Percentiles rank a stretch among this genome's conserved stretches.
phyloP scores from a whole-genome alignment of 768 basidiomycete species.

The Rhodosporidiobolus sp. region DNA sequence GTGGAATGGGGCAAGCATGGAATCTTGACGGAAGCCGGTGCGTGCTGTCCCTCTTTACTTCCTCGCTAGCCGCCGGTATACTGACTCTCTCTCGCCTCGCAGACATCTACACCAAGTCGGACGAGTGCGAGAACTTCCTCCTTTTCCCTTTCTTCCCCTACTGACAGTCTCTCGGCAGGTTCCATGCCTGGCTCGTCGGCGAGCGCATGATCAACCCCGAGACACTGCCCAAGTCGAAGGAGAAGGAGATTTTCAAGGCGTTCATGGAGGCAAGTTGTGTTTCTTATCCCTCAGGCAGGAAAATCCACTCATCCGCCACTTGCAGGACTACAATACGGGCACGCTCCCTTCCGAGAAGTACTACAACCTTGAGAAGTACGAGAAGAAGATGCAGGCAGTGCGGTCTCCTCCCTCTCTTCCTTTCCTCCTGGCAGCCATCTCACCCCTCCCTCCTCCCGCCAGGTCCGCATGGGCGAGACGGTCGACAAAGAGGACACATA shows the following conservation, averaged over 20 bases:
- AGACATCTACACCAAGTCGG: conserved; percentile 39
- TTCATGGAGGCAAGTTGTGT: conserved; percentile 31
- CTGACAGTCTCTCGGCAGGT: too few species aligned
- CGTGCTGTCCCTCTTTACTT: background rate
- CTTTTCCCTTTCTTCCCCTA: too few species aligned
- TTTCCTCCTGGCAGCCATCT: too few species aligned
- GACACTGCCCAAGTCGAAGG: conserved; percentile 24
- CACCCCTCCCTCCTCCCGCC: too few species aligned
- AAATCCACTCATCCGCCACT: background rate
- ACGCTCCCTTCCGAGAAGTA: conserved; percentile 38
- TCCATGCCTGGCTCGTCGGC: conserved; percentile 30
- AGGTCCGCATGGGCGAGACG: conserved; percentile 32
- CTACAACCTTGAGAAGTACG: conserved; percentile 31
- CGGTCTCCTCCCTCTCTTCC: too few species aligned
- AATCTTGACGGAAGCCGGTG: conserved; percentile 31
- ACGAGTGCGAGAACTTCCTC: too few species aligned
- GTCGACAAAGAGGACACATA: conserved; percentile 17
- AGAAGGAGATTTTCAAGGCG: conserved; percentile 35
- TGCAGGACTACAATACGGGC: conserved; percentile 36
- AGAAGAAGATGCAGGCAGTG: conserved; percentile 28
- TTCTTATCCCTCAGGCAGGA: background rate
- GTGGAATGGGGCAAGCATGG: conserved; percentile 38
- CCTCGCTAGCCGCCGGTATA: too few species aligned
- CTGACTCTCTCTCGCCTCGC: background rate
- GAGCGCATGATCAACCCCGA: conserved; percentile 31